Evolutionary conservation across 2,329 filamentous ascomycete genomes (phyloP).

Genomic region (Pseudogymnoascus sp.): DNA sequence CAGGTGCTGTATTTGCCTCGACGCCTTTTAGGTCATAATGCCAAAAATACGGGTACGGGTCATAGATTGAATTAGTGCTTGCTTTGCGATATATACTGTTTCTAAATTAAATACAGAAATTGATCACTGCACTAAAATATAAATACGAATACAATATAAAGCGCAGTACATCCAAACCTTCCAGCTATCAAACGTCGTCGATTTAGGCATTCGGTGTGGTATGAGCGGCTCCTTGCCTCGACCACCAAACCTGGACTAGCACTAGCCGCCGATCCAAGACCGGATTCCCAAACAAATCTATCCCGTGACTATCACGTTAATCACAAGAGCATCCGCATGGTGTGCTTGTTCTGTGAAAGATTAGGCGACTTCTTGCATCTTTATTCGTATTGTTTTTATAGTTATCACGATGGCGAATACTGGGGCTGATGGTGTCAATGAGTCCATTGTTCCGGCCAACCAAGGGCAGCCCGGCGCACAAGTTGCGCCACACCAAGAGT

Average conservation of each 20-base stretch:
- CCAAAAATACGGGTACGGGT: neutral
- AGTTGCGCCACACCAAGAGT: slow-evolving; percentile 9
- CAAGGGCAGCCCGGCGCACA: no score
- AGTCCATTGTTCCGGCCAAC: neutral
- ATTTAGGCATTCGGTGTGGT: neutral
- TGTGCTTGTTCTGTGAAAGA: slow-evolving; percentile 17
- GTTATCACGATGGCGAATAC: neutral
- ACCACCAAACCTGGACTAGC: neutral
- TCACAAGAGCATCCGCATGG: slow-evolving; percentile 10
- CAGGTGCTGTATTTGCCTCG: neutral
- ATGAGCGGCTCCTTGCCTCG: neutral
- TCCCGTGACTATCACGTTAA: slow-evolving; percentile 1
- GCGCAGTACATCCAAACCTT: neutral
- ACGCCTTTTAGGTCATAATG: neutral
- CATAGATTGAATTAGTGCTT: neutral
- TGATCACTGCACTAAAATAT: neutral
- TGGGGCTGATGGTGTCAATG: neutral
- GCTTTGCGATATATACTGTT: neutral
- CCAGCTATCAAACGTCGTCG: neutral
- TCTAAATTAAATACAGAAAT: neutral
- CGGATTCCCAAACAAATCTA: neutral
- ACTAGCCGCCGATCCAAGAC: neutral
- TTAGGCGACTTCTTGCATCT: slow-evolving; percentile 15
- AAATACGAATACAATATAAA: neutral
- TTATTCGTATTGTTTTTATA: neutral